Evolutionary conservation across 2,329 filamentous ascomycete genomes (phyloP), one percentile per base, ranked within the genome.

Genomic region (Phaeoacremonium minimum): DNA sequence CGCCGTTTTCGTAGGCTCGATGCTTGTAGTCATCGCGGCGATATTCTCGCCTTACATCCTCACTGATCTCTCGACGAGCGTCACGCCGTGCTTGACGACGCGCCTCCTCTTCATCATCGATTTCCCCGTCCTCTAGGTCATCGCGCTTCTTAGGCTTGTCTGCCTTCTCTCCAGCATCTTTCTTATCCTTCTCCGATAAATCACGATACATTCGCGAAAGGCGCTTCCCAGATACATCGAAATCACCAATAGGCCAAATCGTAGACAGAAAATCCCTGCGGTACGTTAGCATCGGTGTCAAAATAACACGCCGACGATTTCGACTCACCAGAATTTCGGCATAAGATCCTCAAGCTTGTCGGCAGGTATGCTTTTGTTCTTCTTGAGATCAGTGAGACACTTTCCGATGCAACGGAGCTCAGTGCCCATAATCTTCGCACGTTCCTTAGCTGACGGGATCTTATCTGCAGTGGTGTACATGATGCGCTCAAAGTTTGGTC

Each of bases 191-290:
- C 20, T 56, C 52, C 16, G 50, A 39, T 15, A 63, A 52, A 6
- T 56, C 52, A 18, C 53, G 48, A 44, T 58, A 63, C 58, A 63
- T 63, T 28, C 47, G 50, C 26, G 59, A 56, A 15, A 63, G 52
- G 33, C 57, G 52, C 43, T 52, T 49, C 15, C 60, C 60, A 1
- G 58, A 56, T 6, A 63, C 58, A 13, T 53, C 57, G 18, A 59
- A 53, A 6, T 63, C 56, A 17, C 57, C 56, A 16, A 63, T 50
- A 9, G 59, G 59, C 59, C 59, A 63, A 36, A 63, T 61, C 7
- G 58, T 61, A 5, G 58, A 61, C 36, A 63, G 37, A 36, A 63
- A 62, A 36, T 60, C 57, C 60, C 57, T 61, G 26, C 3, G n/a
- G 15, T 11, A 11, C 28, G 47, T 56, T 41, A 56, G 47, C 15